phyloP scores from a whole-genome alignment of 2,329 filamentous ascomycete species.

The Colletotrichum neosansevieriae region DNA sequence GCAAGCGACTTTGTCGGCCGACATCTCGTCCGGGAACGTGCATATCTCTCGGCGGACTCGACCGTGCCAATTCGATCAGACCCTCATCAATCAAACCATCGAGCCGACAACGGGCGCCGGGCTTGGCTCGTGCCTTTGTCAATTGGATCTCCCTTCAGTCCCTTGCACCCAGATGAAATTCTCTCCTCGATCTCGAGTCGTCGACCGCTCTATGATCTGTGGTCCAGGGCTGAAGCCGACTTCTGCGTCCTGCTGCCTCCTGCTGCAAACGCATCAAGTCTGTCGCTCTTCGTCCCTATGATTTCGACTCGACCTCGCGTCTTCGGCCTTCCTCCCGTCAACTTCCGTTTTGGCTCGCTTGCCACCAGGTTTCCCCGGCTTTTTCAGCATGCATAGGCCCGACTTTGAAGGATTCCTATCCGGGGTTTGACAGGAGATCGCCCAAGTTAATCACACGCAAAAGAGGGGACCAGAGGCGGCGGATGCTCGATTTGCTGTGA shows the following conservation, averaged over 20 bases:
- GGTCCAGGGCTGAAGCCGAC: no score
- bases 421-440: constrained; percentile 21
- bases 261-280: no score
- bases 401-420: constrained; percentile 11
- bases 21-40: constrained; percentile 16
- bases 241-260: no score
- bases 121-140: constrained; percentile 30
- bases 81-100: constrained; percentile 27
- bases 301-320: not conserved
- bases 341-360: not conserved
- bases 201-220: no score
- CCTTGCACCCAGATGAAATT: constrained; percentile 18
- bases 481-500: constrained; percentile 14
- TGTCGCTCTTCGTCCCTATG: no score
- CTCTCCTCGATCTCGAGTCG: no score
- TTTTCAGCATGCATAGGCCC: constrained; percentile 12
- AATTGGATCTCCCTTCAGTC: constrained; percentile 3
- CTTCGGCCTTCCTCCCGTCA: not conserved
- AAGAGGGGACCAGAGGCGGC: not conserved
- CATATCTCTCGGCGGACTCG: constrained; percentile 10
- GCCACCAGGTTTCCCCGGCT: constrained; percentile 3
- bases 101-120: constrained; percentile 23
- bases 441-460: not conserved
- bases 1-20: constrained; percentile 18
- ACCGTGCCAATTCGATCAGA: constrained; percentile 1